These are phyloP conservation scores for Sesbania bispinosa DNA, from an alignment of 306 rosid genomes.

Conservation along the genomic window DNA sequence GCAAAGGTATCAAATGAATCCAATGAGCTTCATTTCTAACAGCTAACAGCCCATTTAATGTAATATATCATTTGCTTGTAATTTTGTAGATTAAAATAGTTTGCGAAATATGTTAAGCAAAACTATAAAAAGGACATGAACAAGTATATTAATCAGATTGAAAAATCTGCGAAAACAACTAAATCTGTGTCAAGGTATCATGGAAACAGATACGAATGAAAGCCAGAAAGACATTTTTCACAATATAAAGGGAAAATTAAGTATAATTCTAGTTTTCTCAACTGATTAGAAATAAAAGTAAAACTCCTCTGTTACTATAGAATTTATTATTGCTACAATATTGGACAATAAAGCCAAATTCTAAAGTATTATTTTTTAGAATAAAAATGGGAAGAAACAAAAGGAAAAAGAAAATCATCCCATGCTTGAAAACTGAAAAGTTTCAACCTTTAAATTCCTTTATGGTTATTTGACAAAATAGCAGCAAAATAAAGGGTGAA, in stretches of 20 bases:
- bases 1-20: conserved; percentile 4
- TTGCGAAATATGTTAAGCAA: not conserved
- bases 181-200: conserved; percentile 3
- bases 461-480: not conserved
- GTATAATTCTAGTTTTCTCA: not conserved
- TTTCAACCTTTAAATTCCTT: not conserved
- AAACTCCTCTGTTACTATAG: not conserved
- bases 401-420: not conserved
- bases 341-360: conserved; percentile 16
- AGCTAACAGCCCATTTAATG: not conserved
- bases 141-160: not conserved
- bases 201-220: conserved; percentile 5
- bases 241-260: not conserved
- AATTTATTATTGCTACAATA: not conserved
- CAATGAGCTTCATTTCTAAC: not conserved
- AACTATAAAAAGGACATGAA: not conserved
- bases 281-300: not conserved
- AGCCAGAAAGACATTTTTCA: not conserved
- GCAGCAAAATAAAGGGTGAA: not conserved
- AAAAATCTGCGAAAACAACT: not conserved
- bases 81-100: not conserved
- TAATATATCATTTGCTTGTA: not conserved
- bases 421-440: conserved; percentile 14
- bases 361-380: not conserved
- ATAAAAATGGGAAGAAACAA: not conserved